Evolutionary conservation across 2,329 filamentous ascomycete species (phyloP), one percentile per base, ranked within the genome.

Genomic region (Bipolaris victoriae): DNA sequence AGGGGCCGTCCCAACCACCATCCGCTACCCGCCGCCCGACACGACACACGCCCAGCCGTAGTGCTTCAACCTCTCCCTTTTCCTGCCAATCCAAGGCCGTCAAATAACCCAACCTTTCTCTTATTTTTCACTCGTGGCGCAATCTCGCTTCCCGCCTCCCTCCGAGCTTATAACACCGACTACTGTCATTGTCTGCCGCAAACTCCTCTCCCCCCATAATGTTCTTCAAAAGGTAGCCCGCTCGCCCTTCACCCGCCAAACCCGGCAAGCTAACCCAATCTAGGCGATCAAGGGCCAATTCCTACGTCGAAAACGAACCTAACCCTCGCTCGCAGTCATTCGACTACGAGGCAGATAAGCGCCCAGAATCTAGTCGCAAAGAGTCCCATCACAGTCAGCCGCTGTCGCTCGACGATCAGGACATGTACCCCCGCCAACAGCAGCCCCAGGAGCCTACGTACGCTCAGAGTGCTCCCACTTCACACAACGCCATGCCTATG

Each of bases 241-340:
- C 39, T 15, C 16, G 39, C 33, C 15, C 41, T 37, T 33, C 39
- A 26, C 39, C n/a, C 47, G 37, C 39, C 40, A 31, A 29, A 26
- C 13, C 39, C 16, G 36, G 10, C 16, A 48, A 31, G 36, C 52
- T 55, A 55, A 55, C 47, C 49, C 49, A 39, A 43, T 49, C 20
- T 20, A 79, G 80, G 62, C 76, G 80, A 59, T 80, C 78, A 51
- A 72, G 77, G 41, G 74, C 74, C 55, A 79, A 81, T 66, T 78
- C 74, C 66, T 82, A 82, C 78, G 76, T 82, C 62, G 80, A 82
- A 64, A 72, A 76, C 71, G 76, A 79, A 72, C 68, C 75, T 52
- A 73, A 75, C 44, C 75, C 74, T 22, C 77, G 79, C 75, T 64
- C 67, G 20, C 69, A 74, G 52, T 75, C 71, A 52, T 74, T 76